Conservation (phyloP, 73 alveolate genomes). For the Stentor roeselii region DNA sequence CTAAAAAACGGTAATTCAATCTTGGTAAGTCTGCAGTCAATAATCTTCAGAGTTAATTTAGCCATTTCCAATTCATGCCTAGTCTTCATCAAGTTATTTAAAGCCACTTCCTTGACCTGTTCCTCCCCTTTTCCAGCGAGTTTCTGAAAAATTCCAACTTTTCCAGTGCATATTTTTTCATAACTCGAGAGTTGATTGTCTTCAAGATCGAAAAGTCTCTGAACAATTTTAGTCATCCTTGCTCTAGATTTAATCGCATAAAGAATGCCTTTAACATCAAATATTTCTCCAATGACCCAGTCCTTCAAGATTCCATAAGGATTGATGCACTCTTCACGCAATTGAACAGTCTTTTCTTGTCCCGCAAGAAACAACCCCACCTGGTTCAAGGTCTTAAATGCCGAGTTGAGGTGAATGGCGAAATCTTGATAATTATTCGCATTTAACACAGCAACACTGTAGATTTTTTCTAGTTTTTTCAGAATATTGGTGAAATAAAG, state of each 20-base stretch:
- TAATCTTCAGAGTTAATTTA: background rate
- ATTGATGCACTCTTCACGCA: background rate
- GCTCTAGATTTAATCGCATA: background rate
- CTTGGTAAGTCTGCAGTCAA: background rate
- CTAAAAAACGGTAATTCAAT: background rate
- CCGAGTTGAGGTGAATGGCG: background rate
- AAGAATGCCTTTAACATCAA: background rate
- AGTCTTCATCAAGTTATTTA: background rate
- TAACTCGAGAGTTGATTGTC: background rate
- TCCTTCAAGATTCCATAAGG: slow-evolving; percentile 2
- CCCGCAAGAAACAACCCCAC: background rate
- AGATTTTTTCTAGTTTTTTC: background rate
- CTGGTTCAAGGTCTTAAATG: background rate
- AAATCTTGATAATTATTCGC: background rate
- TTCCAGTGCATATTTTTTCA: background rate
- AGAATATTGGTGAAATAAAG: background rate
- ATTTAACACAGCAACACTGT: background rate
- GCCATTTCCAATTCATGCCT: background rate
- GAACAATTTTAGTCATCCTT: no score
- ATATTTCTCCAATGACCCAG: background rate
- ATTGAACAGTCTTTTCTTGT: background rate
- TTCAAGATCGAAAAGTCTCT: background rate
- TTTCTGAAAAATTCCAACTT: background rate
- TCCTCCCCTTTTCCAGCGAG: background rate
- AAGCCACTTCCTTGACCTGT: background rate